Conservation (phyloP, 805 yeast genomes). For the Vanderwaltozyma tropicalis region DNA sequence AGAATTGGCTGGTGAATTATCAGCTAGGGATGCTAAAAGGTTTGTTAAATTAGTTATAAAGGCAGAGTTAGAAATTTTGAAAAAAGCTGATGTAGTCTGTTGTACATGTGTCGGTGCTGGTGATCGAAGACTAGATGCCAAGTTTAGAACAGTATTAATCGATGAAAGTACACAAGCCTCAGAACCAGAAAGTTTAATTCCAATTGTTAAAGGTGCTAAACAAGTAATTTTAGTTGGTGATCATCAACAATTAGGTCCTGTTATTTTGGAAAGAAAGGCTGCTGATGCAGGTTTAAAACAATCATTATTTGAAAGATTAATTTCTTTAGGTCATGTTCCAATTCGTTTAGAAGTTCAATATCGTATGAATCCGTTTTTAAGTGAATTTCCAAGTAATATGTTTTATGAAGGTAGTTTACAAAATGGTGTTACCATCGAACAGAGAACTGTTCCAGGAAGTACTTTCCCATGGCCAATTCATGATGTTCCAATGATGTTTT, state of each 20-base stretch:
- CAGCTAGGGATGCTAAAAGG: conserved; percentile 40
- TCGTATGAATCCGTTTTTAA: conserved; percentile 84
- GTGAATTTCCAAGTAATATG: conserved; percentile 84
- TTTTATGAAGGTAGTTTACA: conserved; percentile 88
- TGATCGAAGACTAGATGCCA: conserved; percentile 49
- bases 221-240: conserved; percentile 90
- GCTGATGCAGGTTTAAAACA: conserved; percentile 80
- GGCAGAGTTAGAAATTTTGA: conserved; percentile 42
- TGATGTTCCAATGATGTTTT: conserved; percentile 87
- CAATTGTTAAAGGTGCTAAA: conserved; percentile 79
- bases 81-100: conserved; percentile 67
- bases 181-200: conserved; percentile 86
- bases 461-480: conserved; percentile 88
- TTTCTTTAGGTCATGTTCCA: conserved; percentile 74
- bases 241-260: conserved; percentile 93
- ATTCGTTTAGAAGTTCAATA: conserved; percentile 84
- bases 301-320: conserved; percentile 79
- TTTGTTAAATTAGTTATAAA: conserved; percentile 34
- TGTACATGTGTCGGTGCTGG: conserved; percentile 92
- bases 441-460: conserved; percentile 45
- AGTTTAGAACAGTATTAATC: conserved; percentile 70
- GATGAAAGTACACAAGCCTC: conserved; percentile 93
- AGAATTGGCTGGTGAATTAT: conserved; percentile 60
- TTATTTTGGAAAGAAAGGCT: conserved; percentile 68
- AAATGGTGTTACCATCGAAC: conserved; percentile 77